Percentiles rank a stretch among this genome's conserved stretches.
These are phyloP conservation scores for Pneumocystis oryctolagi DNA, from an alignment of 1,139 yeast species.

Conservation along the genomic window DNA sequence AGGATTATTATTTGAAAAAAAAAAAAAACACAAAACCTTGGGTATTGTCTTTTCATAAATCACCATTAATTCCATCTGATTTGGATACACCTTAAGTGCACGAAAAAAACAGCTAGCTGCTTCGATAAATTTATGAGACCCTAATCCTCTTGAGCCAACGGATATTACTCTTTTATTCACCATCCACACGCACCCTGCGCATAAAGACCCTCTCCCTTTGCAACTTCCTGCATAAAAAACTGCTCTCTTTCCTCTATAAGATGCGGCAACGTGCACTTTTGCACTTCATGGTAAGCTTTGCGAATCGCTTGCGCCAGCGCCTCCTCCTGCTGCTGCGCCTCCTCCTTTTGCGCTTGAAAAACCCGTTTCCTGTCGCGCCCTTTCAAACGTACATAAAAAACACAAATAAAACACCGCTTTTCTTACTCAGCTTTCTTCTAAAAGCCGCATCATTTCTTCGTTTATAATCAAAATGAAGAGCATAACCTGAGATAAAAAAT, in stretches of 20 bases:
- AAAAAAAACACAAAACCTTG: slow-evolving; percentile 2
- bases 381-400: not conserved
- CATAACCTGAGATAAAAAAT: slow-evolving; percentile 36
- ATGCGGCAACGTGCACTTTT: slow-evolving; percentile 37
- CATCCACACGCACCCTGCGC: slow-evolving; percentile 5
- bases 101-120: slow-evolving; percentile 87
- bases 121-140: slow-evolving; percentile 38
- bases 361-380: slow-evolving; percentile 26
- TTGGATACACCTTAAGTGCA: slow-evolving; percentile 88
- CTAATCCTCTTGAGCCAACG: slow-evolving; percentile 33
- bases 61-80: slow-evolving; percentile 78
- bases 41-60: slow-evolving; percentile 43
- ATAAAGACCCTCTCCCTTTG: slow-evolving; percentile 47
- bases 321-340: slow-evolving; percentile 36
- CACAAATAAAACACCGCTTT: not conserved
- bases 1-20: not conserved
- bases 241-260: slow-evolving; percentile 55
- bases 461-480: slow-evolving; percentile 76
- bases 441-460: slow-evolving; percentile 73
- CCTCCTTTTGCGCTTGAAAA: slow-evolving; percentile 28
- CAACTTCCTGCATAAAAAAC: slow-evolving; percentile 69
- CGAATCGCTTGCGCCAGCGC: slow-evolving; percentile 36
- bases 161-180: not conserved
- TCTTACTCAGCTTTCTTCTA: slow-evolving; percentile 31
- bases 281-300: not conserved